These are phyloP conservation scores for Gracilaria vermiculophylla DNA, from an alignment of 23 red algal species.

Conservation along the genomic window DNA sequence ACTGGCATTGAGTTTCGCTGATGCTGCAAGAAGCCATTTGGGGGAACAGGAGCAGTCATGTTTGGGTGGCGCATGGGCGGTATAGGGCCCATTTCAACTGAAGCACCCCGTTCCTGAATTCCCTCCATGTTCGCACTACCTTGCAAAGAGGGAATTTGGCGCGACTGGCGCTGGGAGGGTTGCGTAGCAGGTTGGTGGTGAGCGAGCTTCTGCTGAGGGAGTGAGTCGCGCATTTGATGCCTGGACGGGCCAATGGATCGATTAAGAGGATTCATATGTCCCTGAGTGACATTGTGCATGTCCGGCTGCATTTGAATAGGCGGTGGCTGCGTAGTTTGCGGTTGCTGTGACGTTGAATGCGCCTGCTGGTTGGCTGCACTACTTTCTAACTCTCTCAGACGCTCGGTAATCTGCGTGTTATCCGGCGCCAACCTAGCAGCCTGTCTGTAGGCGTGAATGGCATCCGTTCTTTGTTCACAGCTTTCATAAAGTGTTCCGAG, in stretches of 20 bases:
- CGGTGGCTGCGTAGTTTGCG: not conserved
- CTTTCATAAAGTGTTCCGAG: slow-evolving; percentile 95
- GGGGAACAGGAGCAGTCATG: not conserved
- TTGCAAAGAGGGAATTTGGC: not conserved
- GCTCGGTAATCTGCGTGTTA: slow-evolving; percentile 62
- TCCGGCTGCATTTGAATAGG: not conserved
- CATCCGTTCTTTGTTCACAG: slow-evolving; percentile 77
- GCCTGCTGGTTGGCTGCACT: not conserved
- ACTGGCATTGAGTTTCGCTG: not conserved
- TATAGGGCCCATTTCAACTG: slow-evolving; percentile 13
- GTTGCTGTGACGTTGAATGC: slow-evolving; percentile 2
- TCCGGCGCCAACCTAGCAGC: slow-evolving; percentile 80
- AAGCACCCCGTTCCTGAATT: not conserved
- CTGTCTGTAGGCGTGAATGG: slow-evolving; percentile 85
- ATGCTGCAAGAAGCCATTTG: not conserved
- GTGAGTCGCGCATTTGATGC: not conserved
- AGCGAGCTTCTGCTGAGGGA: not conserved
- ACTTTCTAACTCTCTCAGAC: slow-evolving; percentile 40
- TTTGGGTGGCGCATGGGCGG: not conserved
- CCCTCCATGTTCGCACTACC: not conserved
- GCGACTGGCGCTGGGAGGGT: not conserved
- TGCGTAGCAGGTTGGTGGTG: not conserved
- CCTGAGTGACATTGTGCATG: not conserved
- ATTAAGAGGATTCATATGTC: slow-evolving; percentile 2
- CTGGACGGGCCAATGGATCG: not conserved